Evolutionary conservation across 345 rosid genomes (phyloP), one percentile per base, ranked within the genome.

Genomic region (Brassica carinata): DNA sequence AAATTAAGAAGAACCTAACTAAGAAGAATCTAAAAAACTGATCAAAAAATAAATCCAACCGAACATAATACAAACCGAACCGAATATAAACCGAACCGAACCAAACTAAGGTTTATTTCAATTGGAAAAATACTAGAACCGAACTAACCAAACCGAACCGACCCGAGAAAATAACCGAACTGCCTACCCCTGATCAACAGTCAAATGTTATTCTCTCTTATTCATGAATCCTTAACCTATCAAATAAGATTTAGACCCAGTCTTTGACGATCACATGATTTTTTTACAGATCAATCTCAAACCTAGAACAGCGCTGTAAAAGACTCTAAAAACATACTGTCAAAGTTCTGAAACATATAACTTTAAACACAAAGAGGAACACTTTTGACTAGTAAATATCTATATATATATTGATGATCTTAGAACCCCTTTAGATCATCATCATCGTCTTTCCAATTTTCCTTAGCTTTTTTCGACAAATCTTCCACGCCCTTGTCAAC

Each of bases 401-500:
- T 38, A 38, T 38, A 40, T 40, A 45, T 13, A 43, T 43, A 45
- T 45, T 11, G 53, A 45, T 45, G 2, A 31, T 43, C 14, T 48
- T 74, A 74, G 57, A 80, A 74, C 80, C 38, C 71, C 55, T 76
- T 81, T n/a, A 38, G 15, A 45, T 45, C 9, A 18, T 65, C 77
- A 71, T 71, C 77, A 38, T 81, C 73, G 13, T 81, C 71, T 9
- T 66, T 66, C 18, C 73, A 17, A 14, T 66, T 40, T 45, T 76
- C 58, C 7, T 31, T 30, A 0, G 55, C 77, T 71, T 67, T 81
- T 77, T 72, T 66, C 10, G 78, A 77, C 40, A 82, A 14, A 77
- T 77, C 84, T 1, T 67, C 81, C 11, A 77, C 34, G 3, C 69
- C 77, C 57, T 76, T 81, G 15, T 71, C 80, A 29, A 71, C 75